Conservation (phyloP, 345 rosid genomes). For the Acer negundo region DNA sequence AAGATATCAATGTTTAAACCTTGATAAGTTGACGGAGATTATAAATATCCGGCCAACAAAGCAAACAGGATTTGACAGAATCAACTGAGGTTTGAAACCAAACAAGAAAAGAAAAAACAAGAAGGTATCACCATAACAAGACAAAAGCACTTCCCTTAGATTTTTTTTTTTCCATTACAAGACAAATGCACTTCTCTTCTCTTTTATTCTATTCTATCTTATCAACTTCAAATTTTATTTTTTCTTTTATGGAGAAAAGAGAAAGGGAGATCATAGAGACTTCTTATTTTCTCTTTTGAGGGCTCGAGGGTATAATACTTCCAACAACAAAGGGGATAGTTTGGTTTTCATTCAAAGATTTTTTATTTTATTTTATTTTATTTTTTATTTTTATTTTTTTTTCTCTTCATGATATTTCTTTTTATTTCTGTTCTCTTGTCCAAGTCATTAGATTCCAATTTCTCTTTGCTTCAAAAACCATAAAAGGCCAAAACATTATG, state of each 20-base stretch:
- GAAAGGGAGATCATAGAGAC: background rate
- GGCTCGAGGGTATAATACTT: conserved; percentile 33
- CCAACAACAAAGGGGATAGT: conserved; percentile 5
- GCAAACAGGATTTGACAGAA: no score
- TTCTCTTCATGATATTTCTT: background rate
- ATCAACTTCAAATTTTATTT: background rate
- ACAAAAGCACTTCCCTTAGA: background rate
- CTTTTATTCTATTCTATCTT: background rate
- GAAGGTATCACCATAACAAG: conserved; percentile 3
- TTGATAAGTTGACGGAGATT: no score
- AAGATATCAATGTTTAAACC: no score
- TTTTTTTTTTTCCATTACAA: background rate
- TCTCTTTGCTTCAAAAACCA: no score
- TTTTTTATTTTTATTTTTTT: no score
- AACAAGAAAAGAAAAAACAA: background rate
- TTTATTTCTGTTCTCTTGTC: background rate
- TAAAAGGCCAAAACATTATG: no score
- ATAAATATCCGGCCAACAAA: no score
- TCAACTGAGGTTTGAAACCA: background rate
- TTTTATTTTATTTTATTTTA: no score
- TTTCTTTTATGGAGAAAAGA: background rate
- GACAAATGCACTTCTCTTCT: background rate
- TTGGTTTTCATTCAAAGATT: conserved; percentile 5
- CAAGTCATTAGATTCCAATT: background rate
- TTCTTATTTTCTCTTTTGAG: conserved; percentile 19